Evolutionary conservation across 2,329 filamentous ascomycete genomes (phyloP).

Genomic region (Aspergillus piperis): DNA sequence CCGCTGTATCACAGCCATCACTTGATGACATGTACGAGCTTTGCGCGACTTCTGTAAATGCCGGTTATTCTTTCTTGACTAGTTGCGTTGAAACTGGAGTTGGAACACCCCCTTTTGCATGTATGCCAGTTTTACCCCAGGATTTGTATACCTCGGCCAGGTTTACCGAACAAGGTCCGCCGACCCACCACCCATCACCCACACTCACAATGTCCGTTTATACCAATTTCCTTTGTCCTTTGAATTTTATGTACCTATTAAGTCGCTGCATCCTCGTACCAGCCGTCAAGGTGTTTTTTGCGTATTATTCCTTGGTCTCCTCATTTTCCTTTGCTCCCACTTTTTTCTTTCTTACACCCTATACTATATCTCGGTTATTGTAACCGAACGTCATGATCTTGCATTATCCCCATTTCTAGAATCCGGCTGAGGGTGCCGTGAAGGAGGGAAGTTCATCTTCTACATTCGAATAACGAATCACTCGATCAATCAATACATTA

Average conservation of each 20-base stretch:
- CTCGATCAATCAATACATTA: not conserved
- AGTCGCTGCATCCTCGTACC: slow-evolving; percentile 1
- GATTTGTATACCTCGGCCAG: slow-evolving; percentile 6
- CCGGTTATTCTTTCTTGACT: slow-evolving; percentile 28
- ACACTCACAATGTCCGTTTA: slow-evolving; percentile 1
- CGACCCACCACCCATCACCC: not conserved
- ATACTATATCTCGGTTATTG: not conserved
- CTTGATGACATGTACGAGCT: slow-evolving; percentile 43
- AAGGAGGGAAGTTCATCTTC: not conserved
- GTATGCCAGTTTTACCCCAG: slow-evolving; percentile 22
- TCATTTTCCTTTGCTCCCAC: not conserved
- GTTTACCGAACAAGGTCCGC: not conserved
- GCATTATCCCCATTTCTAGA: not conserved
- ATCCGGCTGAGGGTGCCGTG: not conserved
- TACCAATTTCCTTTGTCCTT: slow-evolving; percentile 11
- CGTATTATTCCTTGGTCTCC: not conserved
- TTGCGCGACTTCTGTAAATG: slow-evolving; percentile 36
- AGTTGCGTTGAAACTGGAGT: slow-evolving; percentile 21
- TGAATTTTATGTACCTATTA: slow-evolving; percentile 2
- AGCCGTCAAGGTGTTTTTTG: not conserved
- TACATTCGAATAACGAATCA: not conserved
- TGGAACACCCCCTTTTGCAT: slow-evolving; percentile 27
- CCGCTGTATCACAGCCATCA: slow-evolving; percentile 21
- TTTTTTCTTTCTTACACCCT: not conserved
- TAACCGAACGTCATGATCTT: not conserved